These are phyloP conservation scores for Coccomyxa sp. DNA, from an alignment of 139 green algal species.

Conservation along the genomic window DNA sequence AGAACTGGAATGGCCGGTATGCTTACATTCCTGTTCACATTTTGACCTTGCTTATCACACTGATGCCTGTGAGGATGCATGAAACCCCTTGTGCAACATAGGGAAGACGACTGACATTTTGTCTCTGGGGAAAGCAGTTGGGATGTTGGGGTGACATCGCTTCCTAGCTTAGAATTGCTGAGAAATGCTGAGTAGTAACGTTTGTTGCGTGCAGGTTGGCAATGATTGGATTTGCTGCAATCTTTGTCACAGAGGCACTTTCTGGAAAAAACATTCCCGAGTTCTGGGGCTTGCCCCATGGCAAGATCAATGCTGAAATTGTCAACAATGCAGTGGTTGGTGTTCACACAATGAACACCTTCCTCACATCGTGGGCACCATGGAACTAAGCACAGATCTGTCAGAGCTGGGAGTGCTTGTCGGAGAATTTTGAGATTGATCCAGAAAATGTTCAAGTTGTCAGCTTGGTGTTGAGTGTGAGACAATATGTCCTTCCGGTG, in stretches of 20 bases:
- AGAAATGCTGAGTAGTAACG: not conserved
- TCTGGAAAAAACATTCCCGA: constrained; percentile 15
- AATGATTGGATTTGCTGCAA: constrained; percentile 21
- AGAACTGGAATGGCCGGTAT: constrained; percentile 23
- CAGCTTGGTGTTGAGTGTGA: too few species aligned
- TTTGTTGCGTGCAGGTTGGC: not conserved
- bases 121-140: too few species aligned
- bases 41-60: not conserved
- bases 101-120: not conserved
- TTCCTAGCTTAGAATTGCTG: not conserved
- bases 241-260: constrained; percentile 21
- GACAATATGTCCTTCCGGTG: too few species aligned
- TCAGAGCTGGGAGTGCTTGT: too few species aligned
- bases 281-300: constrained; percentile 1
- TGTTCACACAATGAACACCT: too few species aligned
- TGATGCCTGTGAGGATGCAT: not conserved
- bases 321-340: not conserved
- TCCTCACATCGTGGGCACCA: too few species aligned
- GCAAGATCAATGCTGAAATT: not conserved
- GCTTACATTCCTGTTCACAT: too few species aligned
- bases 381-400: too few species aligned
- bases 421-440: too few species aligned
- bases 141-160: not conserved
- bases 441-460: too few species aligned
- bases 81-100: not conserved